Evolutionary conservation across 495 filamentous ascomycete genomes (phyloP), one percentile per base, ranked within the genome.

Genomic region (Hypoxylon fragiforme): DNA sequence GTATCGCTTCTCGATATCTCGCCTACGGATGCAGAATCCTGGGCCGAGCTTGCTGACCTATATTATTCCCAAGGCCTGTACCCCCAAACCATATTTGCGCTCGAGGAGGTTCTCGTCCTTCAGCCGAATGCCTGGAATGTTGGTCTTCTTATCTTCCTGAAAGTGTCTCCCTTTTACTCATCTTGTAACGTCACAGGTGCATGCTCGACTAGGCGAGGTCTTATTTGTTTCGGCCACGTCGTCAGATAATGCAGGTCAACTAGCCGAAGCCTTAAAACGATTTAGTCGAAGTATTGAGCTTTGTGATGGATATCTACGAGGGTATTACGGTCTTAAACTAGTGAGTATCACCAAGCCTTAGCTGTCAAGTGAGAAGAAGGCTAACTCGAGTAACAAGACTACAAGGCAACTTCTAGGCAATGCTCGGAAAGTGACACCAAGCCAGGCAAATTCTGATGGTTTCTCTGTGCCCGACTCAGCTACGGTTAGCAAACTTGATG

Each of bases 121-220:
- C 81, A 83, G n/a, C 92, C 94, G 7, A 91, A 95, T 75, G 89
- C 94, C 20, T 98, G 95, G 90, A 97, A 90, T 78, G 90, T 94
- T 70, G 60, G 87, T 73, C 40, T 42, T 37, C 39, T 39, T 20
- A 38, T 19, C 37, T 21, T n/a, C 6, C 36, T 44, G 20, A 57
- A 54, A n/a, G n/a, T 1, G 20, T 43, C 36, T 20, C 38, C 20
- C 7, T 3, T 9, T 42, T 50, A 60, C 60, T 71, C 62, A 71
- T 53, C 49, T 43, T 21, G 14, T 4, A 44, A 26, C 13, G 12
- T 50, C 14, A 19, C 57, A 96, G 86, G 80, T 96, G 47, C 94
- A 96, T 73, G 91, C 92, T 18, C 84, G 88, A 11, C 70, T 97
- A 8, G 94, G 90, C 11, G 95, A 97, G 68, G 64, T 95, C 30